Conservation (phyloP, 306 rosid genomes). For the Nissolia schottii region DNA sequence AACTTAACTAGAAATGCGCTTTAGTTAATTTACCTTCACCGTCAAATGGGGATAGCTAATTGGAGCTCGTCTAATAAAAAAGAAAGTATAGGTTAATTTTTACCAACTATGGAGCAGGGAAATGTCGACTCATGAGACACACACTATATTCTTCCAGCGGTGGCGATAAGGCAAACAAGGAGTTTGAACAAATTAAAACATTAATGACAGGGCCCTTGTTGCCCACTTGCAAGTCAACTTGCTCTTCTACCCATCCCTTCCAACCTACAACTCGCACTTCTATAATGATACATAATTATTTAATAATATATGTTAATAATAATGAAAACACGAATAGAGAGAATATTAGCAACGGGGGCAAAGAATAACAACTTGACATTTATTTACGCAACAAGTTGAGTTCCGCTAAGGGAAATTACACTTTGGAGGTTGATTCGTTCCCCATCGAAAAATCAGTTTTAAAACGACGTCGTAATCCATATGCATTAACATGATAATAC, state of each 20-base stretch:
- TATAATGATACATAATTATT: not conserved
- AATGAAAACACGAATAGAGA: not conserved
- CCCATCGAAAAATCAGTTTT: not conserved
- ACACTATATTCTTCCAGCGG: not conserved
- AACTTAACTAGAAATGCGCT: too few relatives aligned
- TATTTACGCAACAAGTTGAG: slow-evolving; percentile 41
- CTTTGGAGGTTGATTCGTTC: slow-evolving; percentile 27
- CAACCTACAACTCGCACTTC: slow-evolving; percentile 17
- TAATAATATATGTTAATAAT: not conserved
- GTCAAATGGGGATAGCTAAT: too few relatives aligned
- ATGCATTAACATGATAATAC: not conserved
- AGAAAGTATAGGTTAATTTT: not conserved
- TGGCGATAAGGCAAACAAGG: not conserved
- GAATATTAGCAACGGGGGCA: not conserved
- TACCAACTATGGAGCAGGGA: not conserved
- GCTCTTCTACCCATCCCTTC: slow-evolving; percentile 29
- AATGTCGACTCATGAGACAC: not conserved
- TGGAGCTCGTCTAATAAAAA: too few relatives aligned
- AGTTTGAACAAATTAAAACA: slow-evolving; percentile 8
- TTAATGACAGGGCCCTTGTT: slow-evolving; percentile 25
- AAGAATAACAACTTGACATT: slow-evolving; percentile 43
- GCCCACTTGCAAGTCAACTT: slow-evolving; percentile 62
- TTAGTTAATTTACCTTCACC: too few relatives aligned
- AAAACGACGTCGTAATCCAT: slow-evolving; percentile 18
- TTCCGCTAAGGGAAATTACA: slow-evolving; percentile 36